These are phyloP conservation scores for Verticillium albo-atrum DNA, from an alignment of 2,329 filamentous ascomycete genomes.

Conservation along the genomic window DNA sequence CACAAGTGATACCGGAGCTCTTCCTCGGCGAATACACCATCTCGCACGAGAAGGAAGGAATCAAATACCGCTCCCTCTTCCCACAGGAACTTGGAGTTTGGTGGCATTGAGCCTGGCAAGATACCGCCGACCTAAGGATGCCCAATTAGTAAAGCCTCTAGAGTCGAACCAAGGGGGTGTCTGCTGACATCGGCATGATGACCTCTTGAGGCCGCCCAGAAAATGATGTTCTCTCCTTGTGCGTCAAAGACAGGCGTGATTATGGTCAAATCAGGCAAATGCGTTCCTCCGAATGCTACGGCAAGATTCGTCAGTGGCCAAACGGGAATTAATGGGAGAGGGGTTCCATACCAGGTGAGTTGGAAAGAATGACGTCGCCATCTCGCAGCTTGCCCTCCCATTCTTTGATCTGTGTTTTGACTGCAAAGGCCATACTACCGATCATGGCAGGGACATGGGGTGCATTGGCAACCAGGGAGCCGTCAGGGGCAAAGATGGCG, in stretches of 20 bases:
- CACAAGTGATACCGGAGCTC: conserved; percentile 68
- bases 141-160: too few species aligned
- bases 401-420: conserved; percentile 56
- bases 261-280: conserved; percentile 33
- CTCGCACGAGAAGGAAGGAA: conserved; percentile 67
- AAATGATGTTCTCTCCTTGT: conserved; percentile 32
- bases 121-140: not conserved
- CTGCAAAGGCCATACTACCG: conserved; percentile 76
- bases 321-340: too few species aligned
- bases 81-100: conserved; percentile 61
- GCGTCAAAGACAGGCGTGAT: conserved; percentile 29
- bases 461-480: conserved; percentile 69
- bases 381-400: conserved; percentile 47
- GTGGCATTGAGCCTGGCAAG: conserved; percentile 76
- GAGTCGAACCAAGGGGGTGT: too few species aligned
- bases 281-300: conserved; percentile 28
- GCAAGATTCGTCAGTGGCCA: conserved; percentile 7
- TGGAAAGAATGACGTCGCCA: conserved; percentile 31
- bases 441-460: conserved; percentile 74
- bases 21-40: conserved; percentile 74
- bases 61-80: conserved; percentile 63
- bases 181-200: conserved; percentile 63
- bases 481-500: conserved; percentile 70
- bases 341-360: conserved; percentile 12
- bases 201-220: conserved; percentile 61